Evolutionary conservation across 805 yeast species (phyloP), one percentile per base, ranked within the genome.

Genomic region (Yarrowia bubula): DNA sequence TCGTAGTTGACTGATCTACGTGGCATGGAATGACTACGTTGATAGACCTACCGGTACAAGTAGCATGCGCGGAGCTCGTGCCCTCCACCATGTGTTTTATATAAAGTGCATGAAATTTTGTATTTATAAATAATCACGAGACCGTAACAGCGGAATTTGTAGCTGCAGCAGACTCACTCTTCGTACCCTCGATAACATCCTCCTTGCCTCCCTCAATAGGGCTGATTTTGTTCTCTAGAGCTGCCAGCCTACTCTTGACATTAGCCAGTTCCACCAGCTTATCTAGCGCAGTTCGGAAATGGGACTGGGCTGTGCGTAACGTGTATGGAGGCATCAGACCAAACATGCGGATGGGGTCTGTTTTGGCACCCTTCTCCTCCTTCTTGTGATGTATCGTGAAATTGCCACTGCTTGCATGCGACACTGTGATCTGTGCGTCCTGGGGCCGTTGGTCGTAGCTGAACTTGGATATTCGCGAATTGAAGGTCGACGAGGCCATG

Each of bases 321-420:
- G 77, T 76, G 43, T 67, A 69, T 8, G 86, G 83, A 2, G 79
- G 83, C 42, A 84, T 71, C 0, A 79, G 79, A 1, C 84, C 84
- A 72, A 84, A 81, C 77, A 81, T 83, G 41, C 74, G 65, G 9
- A 81, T 71, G 0, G 83, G 83, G 64, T 79, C 77, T 44, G 70
- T 69, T 9, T 39, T 44, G 38, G 66, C 31, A 2, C 38, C 58
- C 35, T 51, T 51, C 13, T 22, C 64, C 37, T 44, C 51, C 51
- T 44, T 51, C 14, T 61, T 46, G 13, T 28, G 7, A 11, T 38
- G 38, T 53, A 41, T 55, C 38, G 61, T 41, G 60, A 51, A 39
- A 1, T 1, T 32, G n/a, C 22, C 61, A 41, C 7, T 22, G 28
- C 4, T 15, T n/a, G 22, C 13, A 39, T 43, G 14, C 39, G 32